Percentiles rank a stretch among this genome's conserved stretches.
Conservation (phyloP, 225 moss, liverwort and hornwort genomes). For the Neckera pumila region DNA sequence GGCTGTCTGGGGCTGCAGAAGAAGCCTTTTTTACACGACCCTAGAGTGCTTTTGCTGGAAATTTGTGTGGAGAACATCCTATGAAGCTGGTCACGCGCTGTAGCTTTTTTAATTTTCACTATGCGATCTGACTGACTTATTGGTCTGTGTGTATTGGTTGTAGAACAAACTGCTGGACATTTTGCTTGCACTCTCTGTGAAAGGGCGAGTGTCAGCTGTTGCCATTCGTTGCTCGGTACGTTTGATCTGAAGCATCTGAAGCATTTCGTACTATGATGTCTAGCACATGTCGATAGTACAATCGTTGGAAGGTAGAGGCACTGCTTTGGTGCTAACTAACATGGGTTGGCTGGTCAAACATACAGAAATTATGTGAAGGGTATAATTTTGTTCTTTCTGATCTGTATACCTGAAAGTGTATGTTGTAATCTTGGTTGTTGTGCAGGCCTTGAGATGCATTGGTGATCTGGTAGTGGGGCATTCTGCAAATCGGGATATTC, state of each 20-base stretch:
- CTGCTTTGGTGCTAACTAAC: background rate
- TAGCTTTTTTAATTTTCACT: background rate
- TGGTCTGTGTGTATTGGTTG: background rate
- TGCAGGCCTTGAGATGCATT: constrained; percentile 83
- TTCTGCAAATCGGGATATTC: constrained; percentile 69
- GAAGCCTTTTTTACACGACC: background rate
- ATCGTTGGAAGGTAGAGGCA: background rate
- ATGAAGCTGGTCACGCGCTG: background rate
- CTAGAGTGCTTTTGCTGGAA: background rate
- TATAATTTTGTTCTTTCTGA: background rate
- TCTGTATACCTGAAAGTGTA: constrained; percentile 18
- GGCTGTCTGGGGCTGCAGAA: background rate
- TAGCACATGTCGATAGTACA: background rate
- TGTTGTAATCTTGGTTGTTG: constrained; percentile 33
- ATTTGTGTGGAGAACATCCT: background rate
- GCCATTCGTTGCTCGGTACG: constrained; percentile 84
- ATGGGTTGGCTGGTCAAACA: background rate
- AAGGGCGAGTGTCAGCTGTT: constrained; percentile 71
- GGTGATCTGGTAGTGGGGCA: constrained; percentile 88
- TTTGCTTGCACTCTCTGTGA: constrained; percentile 61
- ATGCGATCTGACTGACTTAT: background rate
- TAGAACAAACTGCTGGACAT: constrained; percentile 90
- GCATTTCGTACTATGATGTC: background rate
- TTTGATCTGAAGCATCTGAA: background rate
- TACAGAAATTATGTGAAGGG: background rate